A percentile compares a stretch with the other conserved stretches of the same genome.
Evolutionary conservation across 2,329 filamentous ascomycete genomes (phyloP).

Genomic region (Cladophialophora chaetospira): DNA sequence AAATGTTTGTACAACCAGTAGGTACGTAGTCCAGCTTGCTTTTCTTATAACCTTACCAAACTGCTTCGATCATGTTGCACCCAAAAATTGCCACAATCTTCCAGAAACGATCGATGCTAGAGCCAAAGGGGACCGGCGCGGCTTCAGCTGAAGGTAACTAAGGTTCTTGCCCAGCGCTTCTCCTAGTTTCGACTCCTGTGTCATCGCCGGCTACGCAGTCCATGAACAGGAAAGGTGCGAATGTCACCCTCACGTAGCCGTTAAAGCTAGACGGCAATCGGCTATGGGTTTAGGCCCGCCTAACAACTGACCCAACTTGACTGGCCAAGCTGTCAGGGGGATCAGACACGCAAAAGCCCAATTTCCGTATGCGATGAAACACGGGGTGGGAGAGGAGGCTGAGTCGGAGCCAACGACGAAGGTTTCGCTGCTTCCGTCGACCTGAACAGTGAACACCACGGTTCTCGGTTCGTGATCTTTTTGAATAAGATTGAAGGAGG

Average conservation of each 20-base stretch:
- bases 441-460: too few relatives aligned
- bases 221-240: background rate
- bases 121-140: background rate
- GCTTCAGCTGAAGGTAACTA: too few relatives aligned
- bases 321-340: background rate
- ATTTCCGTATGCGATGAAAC: slow-evolving; percentile 30
- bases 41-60: too few relatives aligned
- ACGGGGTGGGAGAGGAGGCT: slow-evolving; percentile 22
- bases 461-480: too few relatives aligned
- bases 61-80: background rate
- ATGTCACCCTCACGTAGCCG: slow-evolving; percentile 1
- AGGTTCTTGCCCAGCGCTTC: background rate
- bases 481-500: too few relatives aligned
- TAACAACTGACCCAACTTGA: too few relatives aligned
- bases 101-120: background rate
- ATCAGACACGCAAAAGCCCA: slow-evolving; percentile 1
- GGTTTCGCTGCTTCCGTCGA: background rate
- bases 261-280: background rate
- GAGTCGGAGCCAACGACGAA: slow-evolving; percentile 13
- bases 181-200: slow-evolving; percentile 13
- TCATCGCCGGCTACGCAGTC: slow-evolving; percentile 1
- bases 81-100: background rate
- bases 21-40: too few relatives aligned
- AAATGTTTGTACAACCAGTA: too few relatives aligned
- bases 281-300: too few relatives aligned